Conservation (phyloP, 2,329 filamentous ascomycete genomes). For the Didymella segeticola region DNA sequence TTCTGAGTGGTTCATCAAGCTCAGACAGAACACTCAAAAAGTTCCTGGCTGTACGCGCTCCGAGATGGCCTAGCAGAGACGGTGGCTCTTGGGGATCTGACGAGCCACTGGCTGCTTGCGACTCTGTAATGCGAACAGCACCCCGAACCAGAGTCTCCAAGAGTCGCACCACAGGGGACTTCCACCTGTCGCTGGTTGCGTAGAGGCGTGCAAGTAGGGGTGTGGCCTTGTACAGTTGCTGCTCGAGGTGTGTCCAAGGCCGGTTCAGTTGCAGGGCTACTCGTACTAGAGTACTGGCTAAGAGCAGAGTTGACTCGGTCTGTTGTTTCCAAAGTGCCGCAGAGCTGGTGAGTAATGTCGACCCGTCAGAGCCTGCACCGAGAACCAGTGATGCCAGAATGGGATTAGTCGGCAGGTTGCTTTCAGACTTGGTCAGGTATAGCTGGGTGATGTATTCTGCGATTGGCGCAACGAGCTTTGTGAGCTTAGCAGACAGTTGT, state of each 20-base stretch:
- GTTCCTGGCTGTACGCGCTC: conserved; percentile 79
- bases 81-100: conserved; percentile 68
- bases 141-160: conserved; percentile 76
- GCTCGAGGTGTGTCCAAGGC: conserved; percentile 72
- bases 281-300: conserved; percentile 74
- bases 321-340: conserved; percentile 61
- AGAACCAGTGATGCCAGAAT: conserved; percentile 74
- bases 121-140: conserved; percentile 64
- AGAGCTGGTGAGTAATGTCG: conserved; percentile 54
- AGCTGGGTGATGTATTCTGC: conserved; percentile 78
- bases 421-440: conserved; percentile 74
- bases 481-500: conserved; percentile 59
- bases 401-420: conserved; percentile 77
- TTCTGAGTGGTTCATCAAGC: conserved; percentile 76
- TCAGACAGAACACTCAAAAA: conserved; percentile 81
- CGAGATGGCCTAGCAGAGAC: conserved; percentile 91
- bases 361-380: conserved; percentile 45
- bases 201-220: conserved; percentile 80
- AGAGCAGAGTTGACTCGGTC: conserved; percentile 67
- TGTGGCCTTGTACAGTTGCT: conserved; percentile 80
- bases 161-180: conserved; percentile 69
- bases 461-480: conserved; percentile 71
- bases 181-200: conserved; percentile 71
- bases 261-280: conserved; percentile 69
- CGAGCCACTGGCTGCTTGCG: conserved; percentile 17